Evolutionary conservation across 192 early-diverging fungal genomes (phyloP).

Genomic region (Haplosporangium gracile): DNA sequence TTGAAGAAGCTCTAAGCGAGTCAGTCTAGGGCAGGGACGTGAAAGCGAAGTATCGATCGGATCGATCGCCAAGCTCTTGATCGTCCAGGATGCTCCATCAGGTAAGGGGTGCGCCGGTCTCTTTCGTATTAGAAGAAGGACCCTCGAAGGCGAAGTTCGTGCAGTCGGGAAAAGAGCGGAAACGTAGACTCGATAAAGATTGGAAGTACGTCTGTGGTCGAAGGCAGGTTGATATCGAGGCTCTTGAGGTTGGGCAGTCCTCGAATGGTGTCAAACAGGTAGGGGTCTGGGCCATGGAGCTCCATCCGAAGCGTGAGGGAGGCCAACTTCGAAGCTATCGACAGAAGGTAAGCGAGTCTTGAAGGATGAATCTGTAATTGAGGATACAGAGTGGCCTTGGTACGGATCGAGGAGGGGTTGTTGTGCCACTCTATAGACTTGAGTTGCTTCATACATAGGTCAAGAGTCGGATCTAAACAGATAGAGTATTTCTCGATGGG

Average conservation of each 20-base stretch:
- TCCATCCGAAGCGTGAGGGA: background rate
- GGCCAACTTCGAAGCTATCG: background rate
- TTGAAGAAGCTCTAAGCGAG: no score
- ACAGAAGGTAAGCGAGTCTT: background rate
- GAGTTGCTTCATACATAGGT: background rate
- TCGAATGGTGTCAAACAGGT: background rate
- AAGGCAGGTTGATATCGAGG: background rate
- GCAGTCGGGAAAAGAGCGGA: background rate
- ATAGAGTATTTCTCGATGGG: no score
- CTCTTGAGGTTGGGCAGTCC: background rate
- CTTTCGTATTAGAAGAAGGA: no score
- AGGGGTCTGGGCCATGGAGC: background rate
- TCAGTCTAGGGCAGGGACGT: no score
- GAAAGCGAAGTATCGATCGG: no score
- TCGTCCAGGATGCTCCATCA: no score
- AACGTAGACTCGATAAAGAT: background rate
- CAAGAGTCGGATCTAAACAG: background rate
- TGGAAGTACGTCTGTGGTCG: background rate
- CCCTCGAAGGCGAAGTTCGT: background rate
- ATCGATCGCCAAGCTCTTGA: no score
- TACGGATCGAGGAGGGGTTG: background rate
- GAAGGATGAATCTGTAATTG: background rate
- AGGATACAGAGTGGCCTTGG: no score
- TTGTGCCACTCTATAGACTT: background rate
- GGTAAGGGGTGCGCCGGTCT: no score